Percentiles rank a stretch among this genome's conserved stretches.
Evolutionary conservation across 176 grass and related monocot genomes (phyloP).

Genomic region (Aegilops longissima): DNA sequence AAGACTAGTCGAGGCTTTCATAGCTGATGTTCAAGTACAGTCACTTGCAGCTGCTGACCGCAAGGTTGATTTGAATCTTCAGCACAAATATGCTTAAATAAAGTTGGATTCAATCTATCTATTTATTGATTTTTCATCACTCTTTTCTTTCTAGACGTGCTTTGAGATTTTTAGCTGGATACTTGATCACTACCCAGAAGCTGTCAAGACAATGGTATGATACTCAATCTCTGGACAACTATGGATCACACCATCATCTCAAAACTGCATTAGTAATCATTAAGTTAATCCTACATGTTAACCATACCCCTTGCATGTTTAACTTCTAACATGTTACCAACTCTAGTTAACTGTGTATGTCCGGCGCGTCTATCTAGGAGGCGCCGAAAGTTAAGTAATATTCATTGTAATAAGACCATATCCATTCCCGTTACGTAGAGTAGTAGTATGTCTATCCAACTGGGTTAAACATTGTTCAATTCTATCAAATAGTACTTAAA

Average conservation of each 20-base stretch:
- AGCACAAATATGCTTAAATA: conserved; percentile 21
- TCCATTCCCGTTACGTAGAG: neutral
- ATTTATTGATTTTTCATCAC: conserved; percentile 16
- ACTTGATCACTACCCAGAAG: conserved; percentile 59
- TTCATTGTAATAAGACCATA: neutral
- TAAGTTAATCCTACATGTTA: conserved; percentile 14
- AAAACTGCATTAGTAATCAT: conserved; percentile 16
- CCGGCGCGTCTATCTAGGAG: neutral
- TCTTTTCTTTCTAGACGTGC: conserved; percentile 63
- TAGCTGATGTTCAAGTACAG: conserved; percentile 62
- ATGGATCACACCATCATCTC: conserved; percentile 1
- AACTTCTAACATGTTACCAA: neutral
- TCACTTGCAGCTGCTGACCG: conserved; percentile 76
- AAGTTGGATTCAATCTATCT: conserved; percentile 24
- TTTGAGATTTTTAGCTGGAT: conserved; percentile 76
- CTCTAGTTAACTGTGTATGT: neutral
- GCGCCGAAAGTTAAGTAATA: neutral
- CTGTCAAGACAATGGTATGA: conserved; percentile 62
- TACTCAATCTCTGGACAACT: conserved; percentile 23
- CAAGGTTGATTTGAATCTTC: conserved; percentile 61
- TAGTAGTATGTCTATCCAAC: neutral
- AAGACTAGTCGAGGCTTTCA: conserved; percentile 71
- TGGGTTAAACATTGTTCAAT: neutral
- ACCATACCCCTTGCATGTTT: conserved; percentile 2
- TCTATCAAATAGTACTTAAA: neutral